Evolutionary conservation across 2,329 filamentous ascomycete genomes (phyloP).

Genomic region (Alternaria ethzedia): DNA sequence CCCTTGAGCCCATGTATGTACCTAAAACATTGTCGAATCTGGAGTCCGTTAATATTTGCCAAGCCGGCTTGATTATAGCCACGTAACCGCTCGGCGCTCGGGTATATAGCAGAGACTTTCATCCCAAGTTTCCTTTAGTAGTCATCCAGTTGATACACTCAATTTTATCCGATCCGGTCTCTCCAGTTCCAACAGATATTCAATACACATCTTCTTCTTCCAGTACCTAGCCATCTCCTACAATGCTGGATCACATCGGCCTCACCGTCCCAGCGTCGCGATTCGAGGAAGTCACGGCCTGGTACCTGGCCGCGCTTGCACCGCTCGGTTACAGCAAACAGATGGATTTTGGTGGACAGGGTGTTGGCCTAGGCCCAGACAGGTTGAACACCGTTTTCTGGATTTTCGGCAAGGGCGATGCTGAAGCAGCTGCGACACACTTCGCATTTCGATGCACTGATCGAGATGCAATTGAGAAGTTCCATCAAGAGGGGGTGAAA

Average conservation of each 20-base stretch:
- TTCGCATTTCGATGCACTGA: constrained; percentile 28
- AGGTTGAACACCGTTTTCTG: constrained; percentile 19
- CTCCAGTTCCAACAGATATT: neutral
- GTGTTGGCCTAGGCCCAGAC: constrained; percentile 23
- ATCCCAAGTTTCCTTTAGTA: neutral
- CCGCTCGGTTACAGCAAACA: constrained; percentile 34
- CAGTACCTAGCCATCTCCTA: neutral
- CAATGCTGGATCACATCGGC: neutral
- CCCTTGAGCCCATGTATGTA: neutral
- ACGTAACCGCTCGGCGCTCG: neutral
- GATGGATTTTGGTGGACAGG: constrained; percentile 22
- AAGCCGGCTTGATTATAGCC: neutral
- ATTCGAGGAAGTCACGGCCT: constrained; percentile 26
- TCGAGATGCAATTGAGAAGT: constrained; percentile 24
- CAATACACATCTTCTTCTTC: neutral
- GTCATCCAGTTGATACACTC: neutral
- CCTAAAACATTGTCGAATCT: neutral
- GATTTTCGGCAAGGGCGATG: constrained; percentile 19
- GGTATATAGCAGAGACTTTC: neutral
- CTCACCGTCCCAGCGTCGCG: constrained; percentile 25
- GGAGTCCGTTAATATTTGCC: neutral
- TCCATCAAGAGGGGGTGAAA: constrained; percentile 30
- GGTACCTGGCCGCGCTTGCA: constrained; percentile 33
- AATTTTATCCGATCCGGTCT: neutral
- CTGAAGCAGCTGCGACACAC: constrained; percentile 13